Conservation (phyloP, 257 asterid species). For the Hygrophila difformis region DNA sequence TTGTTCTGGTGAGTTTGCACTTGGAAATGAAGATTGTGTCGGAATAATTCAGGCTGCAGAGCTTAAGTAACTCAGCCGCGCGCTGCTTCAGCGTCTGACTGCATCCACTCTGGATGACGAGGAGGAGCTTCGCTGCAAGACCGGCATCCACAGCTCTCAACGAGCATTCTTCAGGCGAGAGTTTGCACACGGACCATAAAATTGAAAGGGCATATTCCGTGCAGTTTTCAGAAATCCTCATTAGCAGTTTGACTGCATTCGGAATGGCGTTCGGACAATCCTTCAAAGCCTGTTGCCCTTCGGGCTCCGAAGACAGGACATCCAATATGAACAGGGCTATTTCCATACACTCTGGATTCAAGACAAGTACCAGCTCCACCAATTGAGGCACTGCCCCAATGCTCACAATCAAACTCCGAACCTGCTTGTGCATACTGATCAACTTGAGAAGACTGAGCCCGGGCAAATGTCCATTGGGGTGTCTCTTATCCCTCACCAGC, state of each 20-base stretch:
- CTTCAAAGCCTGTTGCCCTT: constrained; percentile 52
- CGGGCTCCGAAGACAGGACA: constrained; percentile 34
- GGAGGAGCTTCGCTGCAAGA: constrained; percentile 64
- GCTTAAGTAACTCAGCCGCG: constrained; percentile 63
- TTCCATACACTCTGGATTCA: constrained; percentile 46
- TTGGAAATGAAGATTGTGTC: constrained; percentile 58
- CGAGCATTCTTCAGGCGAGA: constrained; percentile 62
- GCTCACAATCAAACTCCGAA: constrained; percentile 37
- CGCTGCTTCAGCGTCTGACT: constrained; percentile 44
- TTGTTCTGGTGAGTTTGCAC: constrained; percentile 62
- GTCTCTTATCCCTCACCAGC: constrained; percentile 40
- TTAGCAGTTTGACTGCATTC: constrained; percentile 35
- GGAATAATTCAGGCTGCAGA: constrained; percentile 56
- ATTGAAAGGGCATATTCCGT: constrained; percentile 49
- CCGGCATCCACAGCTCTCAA: constrained; percentile 57
- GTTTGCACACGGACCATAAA: constrained; percentile 45
- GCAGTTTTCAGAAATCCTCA: constrained; percentile 55
- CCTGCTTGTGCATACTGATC: constrained; percentile 35
- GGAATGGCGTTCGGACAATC: constrained; percentile 47
- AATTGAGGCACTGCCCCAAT: constrained; percentile 54
- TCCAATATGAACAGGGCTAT: constrained; percentile 40
- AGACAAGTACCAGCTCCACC: constrained; percentile 35
- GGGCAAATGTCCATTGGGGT: constrained; percentile 40
- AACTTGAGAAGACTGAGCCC: constrained; percentile 49
- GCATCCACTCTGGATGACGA: constrained; percentile 72